A percentile compares a stretch with the other conserved stretches of the same genome.
Conservation (phyloP, 495 filamentous ascomycete species). For the Daldinia caldariorum region DNA sequence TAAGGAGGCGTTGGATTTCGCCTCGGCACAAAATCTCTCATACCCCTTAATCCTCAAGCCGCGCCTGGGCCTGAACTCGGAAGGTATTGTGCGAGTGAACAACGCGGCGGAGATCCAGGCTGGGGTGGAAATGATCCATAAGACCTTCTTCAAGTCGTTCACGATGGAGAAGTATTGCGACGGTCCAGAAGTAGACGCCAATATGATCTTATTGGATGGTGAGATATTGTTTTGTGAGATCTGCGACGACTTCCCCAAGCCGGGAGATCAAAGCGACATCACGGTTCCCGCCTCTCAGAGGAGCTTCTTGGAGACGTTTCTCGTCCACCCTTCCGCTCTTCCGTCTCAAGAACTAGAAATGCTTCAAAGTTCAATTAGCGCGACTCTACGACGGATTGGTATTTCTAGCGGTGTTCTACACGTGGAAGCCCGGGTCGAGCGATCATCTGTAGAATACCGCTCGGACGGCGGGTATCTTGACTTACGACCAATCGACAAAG, state of each 20-base stretch:
- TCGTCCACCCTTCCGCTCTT: constrained; percentile 53
- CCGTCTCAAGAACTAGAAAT: constrained; percentile 49
- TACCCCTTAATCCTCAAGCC: constrained; percentile 62
- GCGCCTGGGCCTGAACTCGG: constrained; percentile 52
- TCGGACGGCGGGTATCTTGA: constrained; percentile 28
- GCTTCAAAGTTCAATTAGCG: constrained; percentile 43
- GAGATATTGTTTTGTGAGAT: constrained; percentile 62
- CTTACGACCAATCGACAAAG: constrained; percentile 10
- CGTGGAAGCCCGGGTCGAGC: constrained; percentile 44
- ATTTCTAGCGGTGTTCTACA: constrained; percentile 44
- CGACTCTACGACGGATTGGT: constrained; percentile 43
- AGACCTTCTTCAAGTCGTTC: constrained; percentile 37
- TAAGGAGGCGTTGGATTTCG: constrained; percentile 27
- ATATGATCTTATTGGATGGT: constrained; percentile 60
- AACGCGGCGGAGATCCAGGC: constrained; percentile 42
- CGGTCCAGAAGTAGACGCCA: constrained; percentile 65
- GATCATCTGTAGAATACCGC: constrained; percentile 41
- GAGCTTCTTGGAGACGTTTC: constrained; percentile 53
- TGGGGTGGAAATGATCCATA: constrained; percentile 44
- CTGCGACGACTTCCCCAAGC: constrained; percentile 62
- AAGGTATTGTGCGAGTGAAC: constrained; percentile 56
- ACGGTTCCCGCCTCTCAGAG: constrained; percentile 38
- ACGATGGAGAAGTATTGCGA: constrained; percentile 44
- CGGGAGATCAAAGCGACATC: constrained; percentile 49
- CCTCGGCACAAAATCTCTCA: constrained; percentile 23